Conservation (phyloP, 352 stramenopile genomes). For the Pythium graminicola region DNA sequence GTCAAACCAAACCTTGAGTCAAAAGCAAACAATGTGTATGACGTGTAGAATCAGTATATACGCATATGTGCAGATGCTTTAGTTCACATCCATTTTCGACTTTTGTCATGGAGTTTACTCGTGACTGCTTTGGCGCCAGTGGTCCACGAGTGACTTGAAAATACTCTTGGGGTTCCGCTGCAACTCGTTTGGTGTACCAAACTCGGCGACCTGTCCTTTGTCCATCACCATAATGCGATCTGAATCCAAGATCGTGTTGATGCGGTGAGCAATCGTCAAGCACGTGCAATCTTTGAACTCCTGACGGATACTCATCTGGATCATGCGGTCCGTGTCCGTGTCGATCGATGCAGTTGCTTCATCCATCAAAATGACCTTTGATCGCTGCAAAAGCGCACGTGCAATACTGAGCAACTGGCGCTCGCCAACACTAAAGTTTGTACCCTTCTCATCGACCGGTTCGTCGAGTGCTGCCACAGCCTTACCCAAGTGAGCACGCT, state of each 20-base stretch:
- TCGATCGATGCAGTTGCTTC: slow-evolving; percentile 88
- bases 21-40: not conserved
- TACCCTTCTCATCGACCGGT: slow-evolving; percentile 71
- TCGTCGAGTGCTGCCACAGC: slow-evolving; percentile 16
- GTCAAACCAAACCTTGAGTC: not conserved
- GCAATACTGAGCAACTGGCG: slow-evolving; percentile 62
- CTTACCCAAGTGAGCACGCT: slow-evolving; percentile 41
- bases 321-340: slow-evolving; percentile 58
- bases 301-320: too few species aligned
- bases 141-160: slow-evolving; percentile 64
- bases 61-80: not conserved
- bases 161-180: slow-evolving; percentile 53
- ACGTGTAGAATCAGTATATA: too few species aligned
- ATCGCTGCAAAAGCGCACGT: slow-evolving; percentile 30
- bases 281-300: slow-evolving; percentile 87
- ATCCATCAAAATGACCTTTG: slow-evolving; percentile 90
- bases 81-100: not conserved
- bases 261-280: slow-evolving; percentile 91
- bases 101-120: not conserved
- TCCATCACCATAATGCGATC: slow-evolving; percentile 88
- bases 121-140: slow-evolving; percentile 44
- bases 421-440: slow-evolving; percentile 91
- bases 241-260: slow-evolving; percentile 89
- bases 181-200: slow-evolving; percentile 53
- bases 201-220: slow-evolving; percentile 79